A percentile compares a stretch with the other conserved stretches of the same genome.
Evolutionary conservation across 768 basidiomycete genomes (phyloP).

Genomic region (Sarcomyxa edulis): DNA sequence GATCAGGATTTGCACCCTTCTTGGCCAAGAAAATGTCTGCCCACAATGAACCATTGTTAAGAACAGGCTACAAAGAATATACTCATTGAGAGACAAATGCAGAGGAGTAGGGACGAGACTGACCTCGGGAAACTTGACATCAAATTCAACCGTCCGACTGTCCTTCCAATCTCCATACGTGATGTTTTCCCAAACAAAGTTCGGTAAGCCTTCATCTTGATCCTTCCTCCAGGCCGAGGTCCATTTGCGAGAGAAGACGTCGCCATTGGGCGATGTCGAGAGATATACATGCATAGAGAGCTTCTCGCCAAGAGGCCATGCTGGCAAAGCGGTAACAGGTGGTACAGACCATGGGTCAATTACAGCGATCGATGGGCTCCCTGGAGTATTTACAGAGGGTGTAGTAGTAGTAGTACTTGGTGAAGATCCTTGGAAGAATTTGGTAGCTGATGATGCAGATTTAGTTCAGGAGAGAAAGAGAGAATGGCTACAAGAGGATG

Average conservation of each 20-base stretch:
- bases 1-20: slow-evolving; percentile 62
- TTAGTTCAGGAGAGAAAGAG: slow-evolving; percentile 5
- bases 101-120: slow-evolving; percentile 11
- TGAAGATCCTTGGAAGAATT: slow-evolving; percentile 42
- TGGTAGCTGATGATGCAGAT: slow-evolving; percentile 31
- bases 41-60: slow-evolving; percentile 78
- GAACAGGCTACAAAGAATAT: slow-evolving; percentile 67
- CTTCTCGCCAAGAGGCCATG: slow-evolving; percentile 56
- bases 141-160: slow-evolving; percentile 45
- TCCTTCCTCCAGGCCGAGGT: slow-evolving; percentile 43
- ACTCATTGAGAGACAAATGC: not conserved
- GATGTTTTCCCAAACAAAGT: slow-evolving; percentile 74
- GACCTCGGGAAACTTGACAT: slow-evolving; percentile 68
- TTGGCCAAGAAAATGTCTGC: slow-evolving; percentile 75
- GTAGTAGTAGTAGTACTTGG: slow-evolving; percentile 15
- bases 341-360: slow-evolving; percentile 46
- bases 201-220: slow-evolving; percentile 49
- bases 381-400: slow-evolving; percentile 18
- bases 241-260: slow-evolving; percentile 54
- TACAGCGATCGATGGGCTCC: slow-evolving; percentile 10
- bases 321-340: slow-evolving; percentile 47
- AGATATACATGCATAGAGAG: slow-evolving; percentile 73
- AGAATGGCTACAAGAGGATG: slow-evolving; percentile 2
- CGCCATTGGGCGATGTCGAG: slow-evolving; percentile 57
- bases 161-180: slow-evolving; percentile 76